Evolutionary conservation across 2,329 filamentous ascomycete species (phyloP).

Genomic region (Tolypocladium inflatum): DNA sequence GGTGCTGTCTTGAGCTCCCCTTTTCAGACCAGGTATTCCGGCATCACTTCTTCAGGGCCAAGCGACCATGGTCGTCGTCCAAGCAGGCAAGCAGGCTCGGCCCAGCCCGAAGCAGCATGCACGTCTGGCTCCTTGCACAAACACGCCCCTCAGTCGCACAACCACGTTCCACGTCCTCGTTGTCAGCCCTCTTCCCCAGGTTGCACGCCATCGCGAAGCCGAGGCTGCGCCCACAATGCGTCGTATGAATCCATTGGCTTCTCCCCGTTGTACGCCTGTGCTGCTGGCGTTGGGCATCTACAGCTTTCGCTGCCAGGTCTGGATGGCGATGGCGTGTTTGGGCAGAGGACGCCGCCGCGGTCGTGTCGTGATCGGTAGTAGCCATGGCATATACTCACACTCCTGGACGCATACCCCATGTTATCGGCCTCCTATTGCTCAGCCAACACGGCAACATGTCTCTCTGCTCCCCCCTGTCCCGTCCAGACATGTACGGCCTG

Average conservation of each 20-base stretch:
- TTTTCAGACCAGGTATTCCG: too few species aligned
- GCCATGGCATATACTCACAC: too few species aligned
- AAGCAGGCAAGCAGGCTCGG: too few species aligned
- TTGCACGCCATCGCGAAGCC: neutral
- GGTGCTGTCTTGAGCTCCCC: too few species aligned
- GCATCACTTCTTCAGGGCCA: too few species aligned
- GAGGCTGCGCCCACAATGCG: neutral
- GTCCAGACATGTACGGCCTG: slow-evolving; percentile 3
- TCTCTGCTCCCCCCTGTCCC: neutral
- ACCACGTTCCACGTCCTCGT: neutral
- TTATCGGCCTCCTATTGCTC: neutral
- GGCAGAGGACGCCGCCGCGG: neutral
- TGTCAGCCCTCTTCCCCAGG: neutral
- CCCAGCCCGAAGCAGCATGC: too few species aligned
- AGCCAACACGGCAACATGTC: neutral
- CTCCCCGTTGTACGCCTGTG: neutral
- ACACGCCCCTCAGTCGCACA: neutral
- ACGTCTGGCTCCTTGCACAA: too few species aligned
- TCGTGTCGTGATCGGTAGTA: too few species aligned
- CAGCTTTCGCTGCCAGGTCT: neutral
- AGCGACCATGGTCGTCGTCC: too few species aligned
- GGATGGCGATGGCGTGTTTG: neutral
- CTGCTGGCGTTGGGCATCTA: neutral
- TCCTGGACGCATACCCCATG: neutral
- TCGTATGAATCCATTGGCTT: neutral